Evolutionary conservation across 176 grass and related monocot genomes (phyloP), one percentile per base, ranked within the genome.

Genomic region (Chloris gayana): DNA sequence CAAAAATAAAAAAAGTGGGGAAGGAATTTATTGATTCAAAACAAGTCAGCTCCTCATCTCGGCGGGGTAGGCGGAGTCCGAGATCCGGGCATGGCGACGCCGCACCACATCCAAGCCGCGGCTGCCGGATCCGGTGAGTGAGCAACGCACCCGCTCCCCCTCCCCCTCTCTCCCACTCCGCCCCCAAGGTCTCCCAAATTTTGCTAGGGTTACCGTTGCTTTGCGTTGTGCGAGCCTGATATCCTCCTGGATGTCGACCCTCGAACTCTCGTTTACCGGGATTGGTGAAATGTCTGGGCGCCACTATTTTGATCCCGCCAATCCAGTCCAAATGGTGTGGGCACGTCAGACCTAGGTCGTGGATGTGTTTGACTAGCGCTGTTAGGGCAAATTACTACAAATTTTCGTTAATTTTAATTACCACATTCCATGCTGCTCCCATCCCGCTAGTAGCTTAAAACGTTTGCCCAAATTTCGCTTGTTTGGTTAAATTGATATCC

Each of bases 121-220:
- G 41, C 41, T 8, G 32, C 74, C 56, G 57, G 83, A 64, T 72
- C 75, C 32, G 72, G 85, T 87, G 71, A 81, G 71, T 2, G 35
- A 37, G 35, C 35, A 37, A 6, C n/a, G n/a, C n/a, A n/a, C n/a
- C n/a, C n/a, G n/a, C n/a, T n/a, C 50, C 26, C 17, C 22, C 17
- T 3, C 29, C 53, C 50, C 26, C 11, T 14, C 11, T 5, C 6
- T 71, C 41, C 22, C 2, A 30, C 41, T 47, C 17, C 41, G 41
- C 24, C 41, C 41, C 6, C 22, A 8, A 8, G 6, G 35, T 37
- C 35, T 0, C 24, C 32, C 45, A 15, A 29, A 17, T 3, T 67
- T 63, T 13, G 56, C 54, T 24, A 26, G 38, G 19, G 56, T 12
- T 68, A 17, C 31, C 31, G 6, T 22, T 53, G 51, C 46, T 32